Base-by-base conservation (phyloP, 805 yeast species). In the Candida dajiaensis region DNA sequence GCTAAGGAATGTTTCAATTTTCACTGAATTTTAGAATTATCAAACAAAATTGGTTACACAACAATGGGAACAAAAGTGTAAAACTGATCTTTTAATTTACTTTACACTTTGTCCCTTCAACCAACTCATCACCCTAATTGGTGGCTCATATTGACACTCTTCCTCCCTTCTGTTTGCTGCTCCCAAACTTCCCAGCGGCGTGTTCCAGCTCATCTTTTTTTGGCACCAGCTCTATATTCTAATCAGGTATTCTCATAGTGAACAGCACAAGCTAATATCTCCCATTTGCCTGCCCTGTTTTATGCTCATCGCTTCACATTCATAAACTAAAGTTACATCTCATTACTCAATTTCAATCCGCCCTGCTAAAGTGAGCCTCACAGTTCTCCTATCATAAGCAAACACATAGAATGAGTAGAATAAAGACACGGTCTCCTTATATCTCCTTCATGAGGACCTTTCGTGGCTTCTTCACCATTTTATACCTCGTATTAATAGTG, bases 401-500 rank as follows among this genome's bases (percentile, higher is more conserved):
- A 12, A 12, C n/a, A 28, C 11, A 16, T 11, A 16, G 3, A 18
- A 33, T 33, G 36, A 16, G 20, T 9, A 33, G 12, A 16, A 16
- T 33, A 33, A 33, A 33, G 36, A 18, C 36, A n/a, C n/a, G 20
- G 8, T 22, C 47, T n/a, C 35, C 48, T 12, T 48, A 48, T 23
- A 39, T 31, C 35, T 49, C 44, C 31, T 39, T 49, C 11, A 37
- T 49, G 19, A 49, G 40, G 37, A 46, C 58, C 19, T 38, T 58
- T 7, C 55, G 62, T 19, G 55, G 56, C 16, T 37, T 75, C 15
- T 68, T 80, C 48, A 78, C 86, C 0, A 66, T 78, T 1, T 64
- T 85, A 26, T 89, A 89, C 58, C 69, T 89, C 45, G 63, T 77
- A 6, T 76, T 87, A 43, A 80, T 88, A 12, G 76, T 89, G 25